phyloP scores from a whole-genome alignment of 768 basidiomycete species.

The Pulveroboletus sp. region DNA sequence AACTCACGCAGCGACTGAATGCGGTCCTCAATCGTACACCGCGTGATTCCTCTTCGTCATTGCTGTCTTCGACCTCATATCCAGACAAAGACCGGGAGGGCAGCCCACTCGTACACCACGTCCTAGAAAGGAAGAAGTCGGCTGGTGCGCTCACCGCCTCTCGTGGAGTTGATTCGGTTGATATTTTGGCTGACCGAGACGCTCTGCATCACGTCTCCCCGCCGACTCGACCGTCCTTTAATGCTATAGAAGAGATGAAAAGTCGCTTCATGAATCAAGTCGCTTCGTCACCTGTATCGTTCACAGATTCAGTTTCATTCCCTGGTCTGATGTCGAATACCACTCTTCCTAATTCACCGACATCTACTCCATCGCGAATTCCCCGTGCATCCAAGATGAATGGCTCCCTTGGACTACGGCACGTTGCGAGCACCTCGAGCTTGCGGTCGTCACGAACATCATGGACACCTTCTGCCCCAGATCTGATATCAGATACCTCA shows the following conservation, averaged over 20 bases:
- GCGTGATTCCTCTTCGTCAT: slow-evolving; percentile 26
- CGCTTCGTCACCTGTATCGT: slow-evolving; percentile 22
- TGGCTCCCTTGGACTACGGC: slow-evolving; percentile 28
- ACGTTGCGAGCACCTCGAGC: slow-evolving; percentile 28
- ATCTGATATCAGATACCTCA: slow-evolving; percentile 58
- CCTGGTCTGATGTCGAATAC: slow-evolving; percentile 13
- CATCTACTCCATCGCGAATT: slow-evolving; percentile 24
- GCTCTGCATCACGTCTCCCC: slow-evolving; percentile 2
- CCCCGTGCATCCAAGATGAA: slow-evolving; percentile 24
- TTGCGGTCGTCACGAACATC: slow-evolving; percentile 25
- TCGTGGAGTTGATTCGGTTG: slow-evolving; percentile 2
- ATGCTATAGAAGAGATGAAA: slow-evolving; percentile 66
- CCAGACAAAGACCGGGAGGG: slow-evolving; percentile 17
- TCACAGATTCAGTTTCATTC: slow-evolving; percentile 16
- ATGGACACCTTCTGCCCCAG: slow-evolving; percentile 52
- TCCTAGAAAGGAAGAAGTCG: slow-evolving; percentile 18
- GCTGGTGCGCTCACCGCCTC: slow-evolving; percentile 9
- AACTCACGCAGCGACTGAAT: slow-evolving; percentile 45
- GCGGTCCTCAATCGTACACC: slow-evolving; percentile 37
- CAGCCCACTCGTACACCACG: slow-evolving; percentile 29
- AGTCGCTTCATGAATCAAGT: slow-evolving; percentile 44
- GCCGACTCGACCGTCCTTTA: slow-evolving; percentile 35
- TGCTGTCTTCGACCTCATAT: slow-evolving; percentile 22
- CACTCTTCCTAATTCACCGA: slow-evolving; percentile 4
- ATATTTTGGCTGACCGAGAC: slow-evolving; percentile 1